Conservation (phyloP, 2,329 filamentous ascomycete species). For the Cercospora sojina region DNA sequence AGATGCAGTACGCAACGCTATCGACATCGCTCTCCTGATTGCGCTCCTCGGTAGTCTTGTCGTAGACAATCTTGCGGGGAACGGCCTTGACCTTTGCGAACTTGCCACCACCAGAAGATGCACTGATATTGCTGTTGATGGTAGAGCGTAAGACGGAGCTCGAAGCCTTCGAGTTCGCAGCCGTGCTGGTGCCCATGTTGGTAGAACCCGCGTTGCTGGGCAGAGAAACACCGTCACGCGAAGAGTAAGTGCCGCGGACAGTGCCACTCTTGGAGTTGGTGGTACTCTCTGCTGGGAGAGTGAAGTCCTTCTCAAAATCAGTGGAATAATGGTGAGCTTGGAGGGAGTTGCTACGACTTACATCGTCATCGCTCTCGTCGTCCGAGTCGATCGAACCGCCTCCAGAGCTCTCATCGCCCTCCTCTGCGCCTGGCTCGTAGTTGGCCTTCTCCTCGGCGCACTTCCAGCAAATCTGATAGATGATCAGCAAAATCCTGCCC, state of each 20-base stretch:
- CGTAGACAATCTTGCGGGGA: not conserved
- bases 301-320: not conserved
- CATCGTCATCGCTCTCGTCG: constrained; percentile 15
- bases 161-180: not conserved
- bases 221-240: constrained; percentile 20
- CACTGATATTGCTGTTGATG: not conserved
- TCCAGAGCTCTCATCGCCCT: constrained; percentile 14
- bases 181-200: not conserved
- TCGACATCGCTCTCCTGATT: constrained; percentile 4
- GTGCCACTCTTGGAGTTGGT: constrained; percentile 13
- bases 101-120: not conserved
- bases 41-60: not conserved
- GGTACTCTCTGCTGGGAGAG: not conserved
- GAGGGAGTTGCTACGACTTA: not conserved
- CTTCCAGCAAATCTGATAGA: constrained; percentile 25
- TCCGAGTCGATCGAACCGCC: not conserved
- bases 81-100: constrained; percentile 18
- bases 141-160: not conserved
- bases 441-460: constrained; percentile 25
- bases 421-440: constrained; percentile 23
- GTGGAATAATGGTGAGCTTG: not conserved
- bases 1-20: constrained; percentile 2
- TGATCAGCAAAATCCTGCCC: not conserved
- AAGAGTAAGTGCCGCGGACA: constrained; percentile 19
- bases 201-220: constrained; percentile 8